These are phyloP conservation scores for Lactuca sativa DNA, from an alignment of 129 eudicot genomes.

Conservation along the genomic window DNA sequence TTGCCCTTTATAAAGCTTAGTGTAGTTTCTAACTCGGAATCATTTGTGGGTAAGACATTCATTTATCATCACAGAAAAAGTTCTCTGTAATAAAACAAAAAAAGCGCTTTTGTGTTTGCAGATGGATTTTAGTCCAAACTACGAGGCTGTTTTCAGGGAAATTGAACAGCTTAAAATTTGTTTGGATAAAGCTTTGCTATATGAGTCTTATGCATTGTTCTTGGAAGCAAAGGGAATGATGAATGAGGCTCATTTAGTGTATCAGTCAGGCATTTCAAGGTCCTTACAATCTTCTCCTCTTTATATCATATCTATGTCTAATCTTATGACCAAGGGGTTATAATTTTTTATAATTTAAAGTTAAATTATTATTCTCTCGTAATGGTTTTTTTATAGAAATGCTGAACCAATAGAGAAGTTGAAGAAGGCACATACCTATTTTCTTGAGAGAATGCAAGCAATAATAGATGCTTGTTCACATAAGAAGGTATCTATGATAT, in stretches of 20 bases:
- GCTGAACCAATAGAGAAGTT: conserved; percentile 82
- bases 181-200: conserved; percentile 47
- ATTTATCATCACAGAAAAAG: too few relatives aligned
- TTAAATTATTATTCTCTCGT: not conserved
- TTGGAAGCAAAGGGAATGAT: conserved; percentile 75
- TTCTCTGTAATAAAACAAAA: not conserved
- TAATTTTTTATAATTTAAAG: not conserved
- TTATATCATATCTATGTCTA: not conserved
- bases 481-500: conserved; percentile 47
- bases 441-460: conserved; percentile 65
- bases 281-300: conserved; percentile 19
- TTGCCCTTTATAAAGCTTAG: not conserved
- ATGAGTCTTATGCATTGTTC: conserved; percentile 58
- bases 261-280: conserved; percentile 83
- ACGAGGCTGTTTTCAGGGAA: conserved; percentile 52
- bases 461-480: conserved; percentile 41
- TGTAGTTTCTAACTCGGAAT: not conserved
- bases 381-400: conserved; percentile 47
- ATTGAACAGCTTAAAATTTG: conserved; percentile 61
- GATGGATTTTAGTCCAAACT: conserved; percentile 69
- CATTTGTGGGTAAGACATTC: not conserved
- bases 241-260: conserved; percentile 57
- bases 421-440: conserved; percentile 62
- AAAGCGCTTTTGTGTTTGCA: conserved; percentile 25
- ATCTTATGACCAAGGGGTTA: not conserved